Evolutionary conservation across 306 rosid species (phyloP).

Genomic region (Cicer arietinum): DNA sequence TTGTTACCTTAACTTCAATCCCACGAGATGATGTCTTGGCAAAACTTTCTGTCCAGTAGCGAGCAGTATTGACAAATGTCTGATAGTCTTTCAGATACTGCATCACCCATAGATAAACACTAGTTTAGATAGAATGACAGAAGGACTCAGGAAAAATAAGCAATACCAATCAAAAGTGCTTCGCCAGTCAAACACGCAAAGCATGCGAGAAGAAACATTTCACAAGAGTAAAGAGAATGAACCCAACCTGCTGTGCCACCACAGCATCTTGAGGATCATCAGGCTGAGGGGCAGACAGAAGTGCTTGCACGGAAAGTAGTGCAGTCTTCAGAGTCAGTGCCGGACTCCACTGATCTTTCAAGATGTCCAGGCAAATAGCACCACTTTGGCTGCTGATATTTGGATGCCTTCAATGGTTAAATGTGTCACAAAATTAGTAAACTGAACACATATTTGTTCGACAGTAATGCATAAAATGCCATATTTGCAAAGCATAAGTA

Average conservation of each 20-base stretch:
- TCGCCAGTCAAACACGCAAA: constrained; percentile 23
- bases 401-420: constrained; percentile 86
- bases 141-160: neutral
- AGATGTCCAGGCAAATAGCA: constrained; percentile 93
- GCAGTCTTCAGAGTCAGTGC: constrained; percentile 98
- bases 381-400: constrained; percentile 99
- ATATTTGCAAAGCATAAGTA: constrained; percentile 19
- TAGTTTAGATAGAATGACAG: constrained; percentile 29
- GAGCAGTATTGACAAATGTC: constrained; percentile 89
- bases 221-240: constrained; percentile 14
- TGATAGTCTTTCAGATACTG: constrained; percentile 87
- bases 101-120: constrained; percentile 41
- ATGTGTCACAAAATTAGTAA: constrained; percentile 37
- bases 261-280: constrained; percentile 99
- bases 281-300: constrained; percentile 96
- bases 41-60: constrained; percentile 96
- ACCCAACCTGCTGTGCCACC: constrained; percentile 88
- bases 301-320: constrained; percentile 96
- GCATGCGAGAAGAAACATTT: constrained; percentile 16
- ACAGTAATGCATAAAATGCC: constrained; percentile 24
- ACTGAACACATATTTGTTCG: constrained; percentile 2
- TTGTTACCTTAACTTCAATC: constrained; percentile 81
- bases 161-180: constrained; percentile 3
- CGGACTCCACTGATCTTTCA: constrained; percentile 99
- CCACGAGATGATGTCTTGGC: constrained; percentile 84